Conservation (phyloP, 106 monocot species). For the Allium fistulosum region DNA sequence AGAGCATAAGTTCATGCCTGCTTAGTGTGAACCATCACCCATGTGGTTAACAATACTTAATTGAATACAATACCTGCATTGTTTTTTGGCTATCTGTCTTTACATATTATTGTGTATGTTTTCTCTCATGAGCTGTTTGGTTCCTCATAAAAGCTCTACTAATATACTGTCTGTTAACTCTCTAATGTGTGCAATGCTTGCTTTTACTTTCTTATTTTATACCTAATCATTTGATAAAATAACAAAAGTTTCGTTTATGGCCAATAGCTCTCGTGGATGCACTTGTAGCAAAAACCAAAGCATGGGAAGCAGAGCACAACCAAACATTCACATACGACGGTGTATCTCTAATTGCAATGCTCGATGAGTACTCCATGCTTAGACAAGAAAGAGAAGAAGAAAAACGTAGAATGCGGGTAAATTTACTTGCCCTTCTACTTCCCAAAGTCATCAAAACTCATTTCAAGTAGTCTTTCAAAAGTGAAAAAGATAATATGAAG, state of each 20-base stretch:
- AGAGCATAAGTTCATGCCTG: too few species aligned
- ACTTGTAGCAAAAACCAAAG: conserved; percentile 55
- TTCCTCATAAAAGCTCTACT: too few species aligned
- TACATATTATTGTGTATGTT: too few species aligned
- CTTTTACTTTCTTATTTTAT: neutral
- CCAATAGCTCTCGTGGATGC: conserved; percentile 72
- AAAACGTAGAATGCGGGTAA: conserved; percentile 69
- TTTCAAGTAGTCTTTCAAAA: too few species aligned
- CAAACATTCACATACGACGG: conserved; percentile 74
- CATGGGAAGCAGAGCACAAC: conserved; percentile 71
- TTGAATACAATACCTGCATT: too few species aligned
- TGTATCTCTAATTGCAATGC: conserved; percentile 85
- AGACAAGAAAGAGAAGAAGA: conserved; percentile 87
- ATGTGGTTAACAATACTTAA: too few species aligned
- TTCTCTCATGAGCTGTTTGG: too few species aligned
- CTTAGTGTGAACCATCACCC: too few species aligned
- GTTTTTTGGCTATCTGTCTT: too few species aligned
- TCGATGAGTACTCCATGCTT: conserved; percentile 82
- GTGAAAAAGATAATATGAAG: too few species aligned
- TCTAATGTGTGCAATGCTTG: neutral
- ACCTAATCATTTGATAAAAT: neutral
- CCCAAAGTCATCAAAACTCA: too few species aligned
- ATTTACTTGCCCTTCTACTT: too few species aligned
- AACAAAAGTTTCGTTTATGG: neutral
- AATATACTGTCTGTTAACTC: neutral